Evolutionary conservation across 345 rosid genomes (phyloP).

Genomic region (Brassica napus): DNA sequence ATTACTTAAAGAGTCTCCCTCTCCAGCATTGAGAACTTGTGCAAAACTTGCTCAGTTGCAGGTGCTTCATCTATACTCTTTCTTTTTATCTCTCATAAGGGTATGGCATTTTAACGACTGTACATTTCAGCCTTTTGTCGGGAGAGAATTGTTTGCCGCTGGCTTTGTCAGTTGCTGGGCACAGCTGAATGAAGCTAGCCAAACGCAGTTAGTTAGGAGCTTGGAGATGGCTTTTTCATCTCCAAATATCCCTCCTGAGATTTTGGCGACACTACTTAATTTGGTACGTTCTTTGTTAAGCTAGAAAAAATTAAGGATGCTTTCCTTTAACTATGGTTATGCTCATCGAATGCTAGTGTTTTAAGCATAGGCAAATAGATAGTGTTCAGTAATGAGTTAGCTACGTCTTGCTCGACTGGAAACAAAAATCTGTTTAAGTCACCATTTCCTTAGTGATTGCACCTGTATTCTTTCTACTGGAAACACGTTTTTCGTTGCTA

Average conservation of each 20-base stretch:
- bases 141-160: constrained; percentile 98
- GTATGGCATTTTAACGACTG: constrained; percentile 38
- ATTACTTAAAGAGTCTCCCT: constrained; percentile 94
- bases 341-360: constrained; percentile 21
- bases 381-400: constrained; percentile 11
- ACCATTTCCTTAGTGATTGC: constrained; percentile 9
- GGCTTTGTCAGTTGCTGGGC: constrained; percentile 99
- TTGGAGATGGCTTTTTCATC: constrained; percentile 99
- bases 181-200: constrained; percentile 81
- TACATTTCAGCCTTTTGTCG: constrained; percentile 83
- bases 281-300: constrained; percentile 53
- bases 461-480: constrained; percentile 8
- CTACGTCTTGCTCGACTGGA: constrained; percentile 14
- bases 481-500: constrained; percentile 10
- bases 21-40: constrained; percentile 94
- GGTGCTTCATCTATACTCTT: constrained; percentile 45
- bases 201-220: constrained; percentile 86
- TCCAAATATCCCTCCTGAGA: constrained; percentile 97
- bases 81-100: constrained; percentile 8
- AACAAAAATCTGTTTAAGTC: constrained; percentile 17
- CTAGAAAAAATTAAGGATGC: constrained; percentile 6
- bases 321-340: constrained; percentile 13
- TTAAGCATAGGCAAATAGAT: constrained; percentile 24
- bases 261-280: constrained; percentile 90
- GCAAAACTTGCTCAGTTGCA: constrained; percentile 96